A percentile compares a stretch with the other conserved stretches of the same genome.
These are phyloP conservation scores for Pyrus hybrid DNA, from an alignment of 331 rosid genomes.

Conservation along the genomic window DNA sequence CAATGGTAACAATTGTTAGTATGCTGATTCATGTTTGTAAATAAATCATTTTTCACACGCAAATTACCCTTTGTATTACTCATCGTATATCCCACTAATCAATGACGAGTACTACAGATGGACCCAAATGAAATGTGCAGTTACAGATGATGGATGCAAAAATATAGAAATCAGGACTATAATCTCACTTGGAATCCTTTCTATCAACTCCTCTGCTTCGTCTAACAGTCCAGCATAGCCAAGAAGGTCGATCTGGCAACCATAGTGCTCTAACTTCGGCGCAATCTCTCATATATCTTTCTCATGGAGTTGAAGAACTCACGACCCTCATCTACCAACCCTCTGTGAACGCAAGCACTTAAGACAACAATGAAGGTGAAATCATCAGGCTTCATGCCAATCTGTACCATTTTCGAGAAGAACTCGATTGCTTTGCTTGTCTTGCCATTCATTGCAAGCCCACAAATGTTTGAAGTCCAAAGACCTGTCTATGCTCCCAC, in stretches of 20 bases:
- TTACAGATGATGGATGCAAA: too few relatives aligned
- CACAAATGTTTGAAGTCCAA: conserved; percentile 74
- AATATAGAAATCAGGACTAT: conserved; percentile 34
- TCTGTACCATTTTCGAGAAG: conserved; percentile 46
- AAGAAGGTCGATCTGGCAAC: conserved; percentile 66
- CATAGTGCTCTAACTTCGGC: conserved; percentile 72
- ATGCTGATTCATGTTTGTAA: too few relatives aligned
- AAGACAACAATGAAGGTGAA: conserved; percentile 56
- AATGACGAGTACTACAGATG: too few relatives aligned
- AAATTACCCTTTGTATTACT: too few relatives aligned
- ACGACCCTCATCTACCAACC: conserved; percentile 66
- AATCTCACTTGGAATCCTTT: conserved; percentile 35
- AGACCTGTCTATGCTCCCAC: too few relatives aligned
- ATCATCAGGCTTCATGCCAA: conserved; percentile 58
- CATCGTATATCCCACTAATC: too few relatives aligned
- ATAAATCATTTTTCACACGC: too few relatives aligned
- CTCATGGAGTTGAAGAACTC: conserved; percentile 49
- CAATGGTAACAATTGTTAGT: too few relatives aligned
- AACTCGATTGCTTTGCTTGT: conserved; percentile 49
- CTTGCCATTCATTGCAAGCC: conserved; percentile 68
- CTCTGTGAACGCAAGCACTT: conserved; percentile 70
- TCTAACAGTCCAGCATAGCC: conserved; percentile 67
- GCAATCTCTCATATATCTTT: conserved; percentile 28
- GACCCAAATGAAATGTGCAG: too few relatives aligned
- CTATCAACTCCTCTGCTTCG: conserved; percentile 65